Evolutionary conservation across 2,329 filamentous ascomycete genomes (phyloP).

Genomic region (Ceratocystiopsis brevicomis): DNA sequence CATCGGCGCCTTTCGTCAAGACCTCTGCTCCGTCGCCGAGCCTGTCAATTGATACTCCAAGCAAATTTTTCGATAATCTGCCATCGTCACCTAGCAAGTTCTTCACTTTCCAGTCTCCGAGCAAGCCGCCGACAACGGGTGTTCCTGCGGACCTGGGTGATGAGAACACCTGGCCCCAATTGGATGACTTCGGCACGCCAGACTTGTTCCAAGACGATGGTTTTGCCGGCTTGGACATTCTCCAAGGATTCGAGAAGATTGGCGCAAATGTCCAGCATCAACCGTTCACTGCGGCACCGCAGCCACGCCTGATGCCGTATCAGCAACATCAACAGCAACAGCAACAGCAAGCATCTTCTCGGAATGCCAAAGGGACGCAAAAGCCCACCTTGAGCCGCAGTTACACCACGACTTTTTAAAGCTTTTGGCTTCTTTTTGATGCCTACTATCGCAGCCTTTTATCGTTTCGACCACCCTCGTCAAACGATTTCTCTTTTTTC

Average conservation of each 20-base stretch:
- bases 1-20: slow-evolving; percentile 32
- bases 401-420: slow-evolving; percentile 19
- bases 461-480: background rate
- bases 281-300: slow-evolving; percentile 13
- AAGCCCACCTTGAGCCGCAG: slow-evolving; percentile 22
- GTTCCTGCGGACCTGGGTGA: slow-evolving; percentile 13
- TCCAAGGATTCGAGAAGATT: slow-evolving; percentile 60
- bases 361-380: slow-evolving; percentile 6
- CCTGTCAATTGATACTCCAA: slow-evolving; percentile 32
- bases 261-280: slow-evolving; percentile 25
- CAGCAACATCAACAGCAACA: slow-evolving; percentile 20
- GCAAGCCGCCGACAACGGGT: slow-evolving; percentile 13
- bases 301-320: slow-evolving; percentile 14
- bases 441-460: no score
- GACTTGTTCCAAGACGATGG: slow-evolving; percentile 44
- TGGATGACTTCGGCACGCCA: slow-evolving; percentile 33
- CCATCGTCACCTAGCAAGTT: slow-evolving; percentile 39
- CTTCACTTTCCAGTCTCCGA: slow-evolving; percentile 21
- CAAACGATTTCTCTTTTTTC: background rate
- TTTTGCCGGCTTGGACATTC: slow-evolving; percentile 45
- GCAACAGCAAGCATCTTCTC: slow-evolving; percentile 6
- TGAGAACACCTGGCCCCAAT: slow-evolving; percentile 23
- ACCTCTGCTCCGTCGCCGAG: slow-evolving; percentile 22
- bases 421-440: background rate
- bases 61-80: slow-evolving; percentile 35